Evolutionary conservation across 371 early-diverging fungal genomes (phyloP).

Genomic region (Dentiscutata heterogama): DNA sequence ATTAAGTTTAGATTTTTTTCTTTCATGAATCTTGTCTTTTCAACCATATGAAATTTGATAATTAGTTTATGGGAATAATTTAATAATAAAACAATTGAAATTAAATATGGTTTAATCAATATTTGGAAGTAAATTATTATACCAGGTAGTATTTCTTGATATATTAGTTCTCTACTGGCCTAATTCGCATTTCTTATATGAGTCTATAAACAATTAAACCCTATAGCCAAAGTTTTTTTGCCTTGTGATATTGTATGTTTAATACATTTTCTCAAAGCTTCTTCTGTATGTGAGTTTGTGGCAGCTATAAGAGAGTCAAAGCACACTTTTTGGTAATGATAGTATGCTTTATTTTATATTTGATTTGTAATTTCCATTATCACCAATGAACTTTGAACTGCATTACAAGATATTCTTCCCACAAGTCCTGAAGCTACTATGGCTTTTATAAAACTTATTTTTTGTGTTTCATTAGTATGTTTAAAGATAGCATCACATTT

Average conservation of each 20-base stretch:
- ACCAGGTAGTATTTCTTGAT: neutral
- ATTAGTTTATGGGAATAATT: neutral
- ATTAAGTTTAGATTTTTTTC: neutral
- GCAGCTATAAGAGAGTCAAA: neutral
- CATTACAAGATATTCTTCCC: neutral
- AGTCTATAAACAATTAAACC: conserved; percentile 15
- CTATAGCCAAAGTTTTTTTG: conserved; percentile 4
- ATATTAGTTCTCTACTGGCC: conserved; percentile 25
- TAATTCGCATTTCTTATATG: conserved; percentile 21
- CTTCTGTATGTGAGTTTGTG: neutral
- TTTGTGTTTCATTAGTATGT: conserved; percentile 2
- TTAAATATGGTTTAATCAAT: too few relatives aligned
- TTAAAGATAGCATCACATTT: neutral
- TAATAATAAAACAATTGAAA: too few relatives aligned
- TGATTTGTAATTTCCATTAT: conserved; percentile 1
- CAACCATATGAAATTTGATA: conserved; percentile 4
- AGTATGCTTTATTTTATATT: neutral
- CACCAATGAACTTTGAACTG: neutral
- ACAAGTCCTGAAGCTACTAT: neutral
- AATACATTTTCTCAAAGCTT: neutral
- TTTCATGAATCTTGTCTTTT: neutral
- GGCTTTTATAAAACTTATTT: neutral
- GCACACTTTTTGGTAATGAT: conserved; percentile 2
- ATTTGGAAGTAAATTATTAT: too few relatives aligned
- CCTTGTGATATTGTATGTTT: neutral